Conservation (phyloP, 257 asterid species). For the Capsicum baccatum region DNA sequence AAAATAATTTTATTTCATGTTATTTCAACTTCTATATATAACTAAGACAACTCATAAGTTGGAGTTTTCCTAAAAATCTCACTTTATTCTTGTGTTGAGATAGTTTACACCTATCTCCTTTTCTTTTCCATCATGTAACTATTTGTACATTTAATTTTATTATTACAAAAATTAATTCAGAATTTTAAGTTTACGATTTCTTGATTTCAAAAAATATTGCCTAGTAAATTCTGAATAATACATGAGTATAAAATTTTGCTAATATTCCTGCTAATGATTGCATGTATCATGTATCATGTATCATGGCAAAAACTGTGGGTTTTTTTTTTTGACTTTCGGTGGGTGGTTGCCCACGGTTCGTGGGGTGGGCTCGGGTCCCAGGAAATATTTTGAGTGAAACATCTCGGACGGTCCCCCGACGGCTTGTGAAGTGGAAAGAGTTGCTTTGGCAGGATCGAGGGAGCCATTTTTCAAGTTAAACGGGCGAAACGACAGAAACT, state of each 20-base stretch:
- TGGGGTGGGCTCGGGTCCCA: too few species aligned
- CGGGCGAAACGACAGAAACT: too few species aligned
- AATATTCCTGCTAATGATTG: too few species aligned
- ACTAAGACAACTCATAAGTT: constrained; percentile 22
- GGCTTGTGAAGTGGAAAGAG: too few species aligned
- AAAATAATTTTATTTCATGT: background rate
- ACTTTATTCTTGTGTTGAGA: background rate
- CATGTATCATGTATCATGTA: too few species aligned
- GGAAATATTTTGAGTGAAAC: too few species aligned
- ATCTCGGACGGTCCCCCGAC: too few species aligned
- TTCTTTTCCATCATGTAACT: constrained; percentile 2
- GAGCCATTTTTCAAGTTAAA: too few species aligned
- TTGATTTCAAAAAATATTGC: background rate
- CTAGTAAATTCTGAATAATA: background rate
- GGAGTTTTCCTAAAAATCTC: constrained; percentile 1
- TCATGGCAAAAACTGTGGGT: too few species aligned
- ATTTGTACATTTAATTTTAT: background rate
- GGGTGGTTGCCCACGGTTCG: too few species aligned
- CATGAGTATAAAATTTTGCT: too few species aligned
- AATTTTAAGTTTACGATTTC: background rate
- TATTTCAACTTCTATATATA: constrained; percentile 4
- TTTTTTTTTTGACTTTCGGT: background rate
- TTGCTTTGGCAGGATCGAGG: too few species aligned
- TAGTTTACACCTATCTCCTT: background rate
- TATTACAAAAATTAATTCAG: background rate